Evolutionary conservation across 148 eudicot species (phyloP).

Genomic region (Fallopia convolvulus): DNA sequence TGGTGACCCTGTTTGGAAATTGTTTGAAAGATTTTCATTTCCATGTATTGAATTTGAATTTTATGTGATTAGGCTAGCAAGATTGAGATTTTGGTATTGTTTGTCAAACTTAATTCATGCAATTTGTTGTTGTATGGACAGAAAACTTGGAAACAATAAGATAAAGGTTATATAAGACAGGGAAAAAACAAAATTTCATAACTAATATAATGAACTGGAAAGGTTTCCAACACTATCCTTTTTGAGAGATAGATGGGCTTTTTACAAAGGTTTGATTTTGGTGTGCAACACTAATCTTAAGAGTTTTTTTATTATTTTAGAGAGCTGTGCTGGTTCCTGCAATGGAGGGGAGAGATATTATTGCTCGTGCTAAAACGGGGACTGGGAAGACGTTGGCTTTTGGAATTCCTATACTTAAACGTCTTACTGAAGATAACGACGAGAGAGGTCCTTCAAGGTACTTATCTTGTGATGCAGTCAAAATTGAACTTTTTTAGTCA

Average conservation of each 20-base stretch:
- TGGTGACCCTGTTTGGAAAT: neutral
- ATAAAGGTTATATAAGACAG: too few relatives aligned
- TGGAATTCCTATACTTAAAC: conserved; percentile 85
- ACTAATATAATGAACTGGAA: neutral
- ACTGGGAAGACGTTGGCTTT: conserved; percentile 96
- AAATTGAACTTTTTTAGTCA: neutral
- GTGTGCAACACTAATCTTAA: neutral
- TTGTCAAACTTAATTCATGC: neutral
- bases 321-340: conserved; percentile 67
- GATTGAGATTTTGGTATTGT: neutral
- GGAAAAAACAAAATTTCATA: too few relatives aligned
- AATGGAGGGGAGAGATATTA: conserved; percentile 62
- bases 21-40: neutral
- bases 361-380: conserved; percentile 98
- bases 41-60: too few relatives aligned
- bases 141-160: too few relatives aligned
- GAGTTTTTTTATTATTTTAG: conserved; percentile 20
- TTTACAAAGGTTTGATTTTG: neutral
- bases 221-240: neutral
- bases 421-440: conserved; percentile 45
- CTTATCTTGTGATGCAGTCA: neutral
- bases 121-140: too few relatives aligned
- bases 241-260: neutral
- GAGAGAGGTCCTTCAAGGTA: conserved; percentile 56
- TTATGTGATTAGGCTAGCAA: neutral